A percentile compares a stretch with the other conserved stretches of the same genome.
These are phyloP conservation scores for Tagetes erecta DNA, from an alignment of 129 eudicot species.

Conservation along the genomic window DNA sequence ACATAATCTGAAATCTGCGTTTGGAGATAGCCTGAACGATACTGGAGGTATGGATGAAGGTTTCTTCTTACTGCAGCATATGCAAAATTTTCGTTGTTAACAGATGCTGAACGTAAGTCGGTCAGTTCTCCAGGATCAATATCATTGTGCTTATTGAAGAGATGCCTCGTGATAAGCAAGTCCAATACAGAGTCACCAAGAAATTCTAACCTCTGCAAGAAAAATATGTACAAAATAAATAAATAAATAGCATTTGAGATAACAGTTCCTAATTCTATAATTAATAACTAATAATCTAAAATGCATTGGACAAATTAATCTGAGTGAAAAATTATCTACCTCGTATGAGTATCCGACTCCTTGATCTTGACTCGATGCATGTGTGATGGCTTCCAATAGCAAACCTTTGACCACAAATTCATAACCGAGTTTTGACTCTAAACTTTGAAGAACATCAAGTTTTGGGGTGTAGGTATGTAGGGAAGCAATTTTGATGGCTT, in stretches of 20 bases:
- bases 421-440: slow-evolving; percentile 70
- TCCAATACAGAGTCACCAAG: slow-evolving; percentile 95
- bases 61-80: slow-evolving; percentile 69
- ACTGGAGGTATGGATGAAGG: slow-evolving; percentile 76
- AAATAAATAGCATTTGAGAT: neutral
- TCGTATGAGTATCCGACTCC: slow-evolving; percentile 65
- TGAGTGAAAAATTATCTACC: slow-evolving; percentile 36
- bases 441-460: slow-evolving; percentile 41
- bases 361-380: slow-evolving; percentile 52
- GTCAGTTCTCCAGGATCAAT: slow-evolving; percentile 89
- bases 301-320: neutral
- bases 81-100: slow-evolving; percentile 86
- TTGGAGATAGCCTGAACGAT: slow-evolving; percentile 51
- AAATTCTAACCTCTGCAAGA: slow-evolving; percentile 81
- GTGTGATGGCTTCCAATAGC: slow-evolving; percentile 85
- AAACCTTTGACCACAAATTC: slow-evolving; percentile 65
- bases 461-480: slow-evolving; percentile 51
- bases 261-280: neutral
- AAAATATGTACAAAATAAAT: slow-evolving; percentile 5
- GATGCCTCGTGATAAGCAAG: slow-evolving; percentile 70
- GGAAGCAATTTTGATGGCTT: slow-evolving; percentile 62
- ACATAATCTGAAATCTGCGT: slow-evolving; percentile 55
- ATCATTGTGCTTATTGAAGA: slow-evolving; percentile 62
- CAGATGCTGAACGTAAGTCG: slow-evolving; percentile 92
- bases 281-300: neutral